phyloP scores from a whole-genome alignment of 352 stramenopile species.

The Saprolegnia parasitica region DNA sequence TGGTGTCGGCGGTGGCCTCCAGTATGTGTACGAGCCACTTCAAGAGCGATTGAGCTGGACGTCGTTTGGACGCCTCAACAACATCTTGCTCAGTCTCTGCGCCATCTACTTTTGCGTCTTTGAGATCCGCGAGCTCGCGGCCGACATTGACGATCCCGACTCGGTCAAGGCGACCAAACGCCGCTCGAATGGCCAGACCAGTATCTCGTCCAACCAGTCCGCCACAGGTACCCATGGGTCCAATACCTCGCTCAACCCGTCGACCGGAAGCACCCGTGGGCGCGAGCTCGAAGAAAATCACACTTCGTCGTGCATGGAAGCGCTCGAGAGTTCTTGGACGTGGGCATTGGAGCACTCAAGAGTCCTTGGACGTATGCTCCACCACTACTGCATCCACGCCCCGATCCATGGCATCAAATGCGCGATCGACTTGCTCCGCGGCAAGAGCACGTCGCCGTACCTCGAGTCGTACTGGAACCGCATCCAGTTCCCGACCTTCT shows the following conservation, averaged over 20 bases:
- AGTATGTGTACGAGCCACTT: background rate
- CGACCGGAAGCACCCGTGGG: too few relatives aligned
- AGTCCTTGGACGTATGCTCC: background rate
- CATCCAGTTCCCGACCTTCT: constrained; percentile 1
- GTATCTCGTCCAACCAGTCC: too few relatives aligned
- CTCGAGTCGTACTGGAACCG: constrained; percentile 11
- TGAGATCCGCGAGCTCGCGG: constrained; percentile 2
- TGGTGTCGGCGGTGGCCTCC: background rate
- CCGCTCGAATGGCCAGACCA: too few relatives aligned
- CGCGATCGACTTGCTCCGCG: background rate
- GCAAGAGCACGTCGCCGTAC: background rate
- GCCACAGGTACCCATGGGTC: too few relatives aligned
- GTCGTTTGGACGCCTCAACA: background rate
- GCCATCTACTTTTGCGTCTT: constrained; percentile 13
- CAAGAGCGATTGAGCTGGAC: background rate
- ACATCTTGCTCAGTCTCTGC: background rate
- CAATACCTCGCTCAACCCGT: too few relatives aligned
- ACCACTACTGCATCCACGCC: too few relatives aligned
- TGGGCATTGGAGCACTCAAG: too few relatives aligned
- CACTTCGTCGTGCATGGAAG: too few relatives aligned
- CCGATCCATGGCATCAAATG: too few relatives aligned
- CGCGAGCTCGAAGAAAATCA: too few relatives aligned
- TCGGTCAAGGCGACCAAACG: background rate
- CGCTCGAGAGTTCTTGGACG: too few relatives aligned
- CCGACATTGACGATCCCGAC: background rate